Conservation (phyloP, 1,139 yeast species). For the Hansenula lynferdii region DNA sequence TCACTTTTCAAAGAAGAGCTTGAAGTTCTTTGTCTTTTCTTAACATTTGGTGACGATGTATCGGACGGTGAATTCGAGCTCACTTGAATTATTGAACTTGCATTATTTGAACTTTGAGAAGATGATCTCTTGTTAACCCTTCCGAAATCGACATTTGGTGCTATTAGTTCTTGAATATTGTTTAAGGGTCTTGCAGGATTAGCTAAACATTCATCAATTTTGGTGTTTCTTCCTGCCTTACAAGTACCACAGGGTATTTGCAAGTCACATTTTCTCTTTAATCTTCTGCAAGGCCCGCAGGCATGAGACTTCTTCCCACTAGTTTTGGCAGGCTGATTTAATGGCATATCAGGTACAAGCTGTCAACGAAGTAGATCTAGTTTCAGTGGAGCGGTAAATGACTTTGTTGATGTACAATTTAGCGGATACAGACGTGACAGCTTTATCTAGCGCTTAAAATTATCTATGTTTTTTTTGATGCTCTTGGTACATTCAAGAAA, state of each 20-base stretch:
- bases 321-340: constrained; percentile 2
- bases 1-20: neutral
- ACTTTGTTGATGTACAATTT: neutral
- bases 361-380: too few species aligned
- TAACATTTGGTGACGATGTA: neutral
- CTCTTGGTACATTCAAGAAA: neutral
- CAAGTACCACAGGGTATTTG: constrained; percentile 16
- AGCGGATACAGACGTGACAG: neutral
- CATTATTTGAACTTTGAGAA: neutral
- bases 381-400: neutral
- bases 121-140: constrained; percentile 6
- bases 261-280: constrained; percentile 16
- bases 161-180: constrained; percentile 8
- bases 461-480: neutral
- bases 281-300: constrained; percentile 17
- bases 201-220: constrained; percentile 12
- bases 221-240: constrained; percentile 11
- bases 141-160: constrained; percentile 11
- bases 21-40: constrained; percentile 1
- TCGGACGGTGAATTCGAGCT: neutral
- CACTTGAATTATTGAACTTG: neutral
- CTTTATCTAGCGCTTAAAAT: neutral
- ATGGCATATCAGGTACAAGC: too few species aligned
- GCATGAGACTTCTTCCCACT: constrained; percentile 19
- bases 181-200: constrained; percentile 12